Evolutionary conservation across 169 alveolate genomes (phyloP).

Genomic region (Gregarina niphandrodes): DNA sequence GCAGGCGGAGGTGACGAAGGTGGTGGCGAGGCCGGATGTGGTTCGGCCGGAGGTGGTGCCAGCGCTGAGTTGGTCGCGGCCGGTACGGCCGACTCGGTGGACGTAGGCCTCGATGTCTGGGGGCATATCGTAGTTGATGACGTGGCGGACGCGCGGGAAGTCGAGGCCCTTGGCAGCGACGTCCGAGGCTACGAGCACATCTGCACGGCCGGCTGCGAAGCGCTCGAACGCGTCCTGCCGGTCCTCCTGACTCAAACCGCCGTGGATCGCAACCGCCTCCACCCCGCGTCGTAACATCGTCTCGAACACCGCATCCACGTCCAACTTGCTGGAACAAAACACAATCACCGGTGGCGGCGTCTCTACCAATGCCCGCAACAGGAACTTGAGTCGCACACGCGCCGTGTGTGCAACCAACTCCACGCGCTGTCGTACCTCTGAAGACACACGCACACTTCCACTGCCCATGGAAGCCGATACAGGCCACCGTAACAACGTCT

Average conservation of each 20-base stretch:
- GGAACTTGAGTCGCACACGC: not conserved
- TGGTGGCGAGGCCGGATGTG: slow-evolving; percentile 81
- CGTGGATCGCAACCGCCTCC: slow-evolving; percentile 63
- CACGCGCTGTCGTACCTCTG: not conserved
- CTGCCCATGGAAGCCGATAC: slow-evolving; percentile 73
- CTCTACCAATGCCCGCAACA: slow-evolving; percentile 18
- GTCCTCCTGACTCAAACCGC: slow-evolving; percentile 61
- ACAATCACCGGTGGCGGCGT: slow-evolving; percentile 81
- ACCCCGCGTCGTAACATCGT: slow-evolving; percentile 56
- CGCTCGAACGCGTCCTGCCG: slow-evolving; percentile 44
- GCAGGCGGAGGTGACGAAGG: slow-evolving; percentile 45
- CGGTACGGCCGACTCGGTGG: slow-evolving; percentile 97
- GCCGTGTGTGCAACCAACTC: not conserved
- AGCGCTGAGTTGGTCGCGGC: too few relatives aligned
- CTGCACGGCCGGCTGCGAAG: slow-evolving; percentile 44
- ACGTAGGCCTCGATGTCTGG: slow-evolving; percentile 80
- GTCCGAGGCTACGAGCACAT: slow-evolving; percentile 69
- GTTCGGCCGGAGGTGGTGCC: slow-evolving; percentile 79
- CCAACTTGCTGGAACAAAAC: slow-evolving; percentile 72
- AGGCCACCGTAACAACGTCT: slow-evolving; percentile 61
- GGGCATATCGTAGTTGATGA: slow-evolving; percentile 95
- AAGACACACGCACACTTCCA: slow-evolving; percentile 28
- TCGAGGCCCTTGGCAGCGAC: slow-evolving; percentile 91
- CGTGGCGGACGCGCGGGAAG: slow-evolving; percentile 78
- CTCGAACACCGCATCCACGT: slow-evolving; percentile 77